Evolutionary conservation across 352 stramenopile species (phyloP).

Genomic region (Pythium chondricola): DNA sequence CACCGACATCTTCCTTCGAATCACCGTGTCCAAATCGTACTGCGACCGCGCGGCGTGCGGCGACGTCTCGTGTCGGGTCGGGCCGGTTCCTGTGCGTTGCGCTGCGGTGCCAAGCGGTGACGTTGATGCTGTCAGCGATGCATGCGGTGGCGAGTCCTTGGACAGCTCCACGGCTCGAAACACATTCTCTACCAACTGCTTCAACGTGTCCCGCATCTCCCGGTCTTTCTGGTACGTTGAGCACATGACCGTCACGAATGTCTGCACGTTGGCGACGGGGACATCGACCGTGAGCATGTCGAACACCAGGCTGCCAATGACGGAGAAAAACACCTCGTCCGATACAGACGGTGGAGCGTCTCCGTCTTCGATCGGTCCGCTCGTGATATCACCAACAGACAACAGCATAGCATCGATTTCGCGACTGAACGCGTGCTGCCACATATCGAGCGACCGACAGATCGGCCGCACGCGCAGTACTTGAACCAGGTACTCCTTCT

Average conservation of each 20-base stretch:
- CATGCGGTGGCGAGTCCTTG: conserved; percentile 48
- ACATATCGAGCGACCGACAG: conserved; percentile 76
- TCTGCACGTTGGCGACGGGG: conserved; percentile 59
- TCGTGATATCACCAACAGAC: conserved; percentile 3
- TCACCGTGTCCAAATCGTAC: conserved; percentile 77
- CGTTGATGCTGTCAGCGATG: conserved; percentile 5
- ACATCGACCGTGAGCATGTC: conserved; percentile 84
- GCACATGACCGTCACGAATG: conserved; percentile 78
- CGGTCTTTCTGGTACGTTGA: conserved; percentile 72
- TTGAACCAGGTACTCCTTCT: conserved; percentile 76
- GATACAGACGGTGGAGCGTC: conserved; percentile 22
- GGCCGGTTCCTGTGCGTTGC: background rate
- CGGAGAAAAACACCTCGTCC: conserved; percentile 77
- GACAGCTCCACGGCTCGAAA: conserved; percentile 73
- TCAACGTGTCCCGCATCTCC: conserved; percentile 64
- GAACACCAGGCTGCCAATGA: conserved; percentile 77
- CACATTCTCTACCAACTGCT: conserved; percentile 78
- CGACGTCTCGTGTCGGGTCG: conserved; percentile 20
- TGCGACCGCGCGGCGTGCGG: conserved; percentile 19
- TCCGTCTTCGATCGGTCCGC: background rate
- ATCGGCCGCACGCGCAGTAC: conserved; percentile 55
- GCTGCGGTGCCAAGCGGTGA: background rate
- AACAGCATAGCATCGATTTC: conserved; percentile 58
- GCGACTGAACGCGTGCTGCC: conserved; percentile 77
- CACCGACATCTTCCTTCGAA: conserved; percentile 70